A percentile compares a stretch with the other conserved stretches of the same genome.
Conservation (phyloP, 1,284 basidiomycete species). For the Trametes polyzona region DNA sequence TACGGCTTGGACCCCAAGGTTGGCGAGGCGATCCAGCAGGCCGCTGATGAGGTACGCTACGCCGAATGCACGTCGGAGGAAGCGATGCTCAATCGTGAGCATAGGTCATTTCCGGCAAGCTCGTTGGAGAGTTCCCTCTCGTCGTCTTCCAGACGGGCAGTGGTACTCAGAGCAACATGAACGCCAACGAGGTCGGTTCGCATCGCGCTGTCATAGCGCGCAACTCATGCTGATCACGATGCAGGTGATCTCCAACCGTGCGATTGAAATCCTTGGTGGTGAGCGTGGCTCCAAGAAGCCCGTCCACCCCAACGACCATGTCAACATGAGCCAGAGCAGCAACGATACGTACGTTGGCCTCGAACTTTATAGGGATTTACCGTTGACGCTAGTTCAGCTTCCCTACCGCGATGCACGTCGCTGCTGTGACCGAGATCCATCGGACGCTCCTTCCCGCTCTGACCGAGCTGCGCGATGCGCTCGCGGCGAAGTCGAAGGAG, state of each 20-base stretch:
- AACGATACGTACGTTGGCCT: conserved; percentile 84
- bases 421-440: conserved; percentile 90
- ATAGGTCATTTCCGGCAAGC: conserved; percentile 94
- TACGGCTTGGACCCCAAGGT: conserved; percentile 94
- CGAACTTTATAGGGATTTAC: background rate
- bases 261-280: conserved; percentile 96
- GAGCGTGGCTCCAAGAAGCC: conserved; percentile 96
- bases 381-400: conserved; percentile 58
- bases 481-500: conserved; percentile 80
- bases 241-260: conserved; percentile 97
- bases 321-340: conserved; percentile 99
- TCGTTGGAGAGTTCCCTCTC: conserved; percentile 95
- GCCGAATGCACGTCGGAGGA: background rate
- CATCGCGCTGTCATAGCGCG: background rate
- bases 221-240: background rate
- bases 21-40: conserved; percentile 88
- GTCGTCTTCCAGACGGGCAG: conserved; percentile 99
- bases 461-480: conserved; percentile 79
- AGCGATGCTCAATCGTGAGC: background rate
- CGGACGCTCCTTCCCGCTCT: conserved; percentile 86
- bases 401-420: conserved; percentile 99
- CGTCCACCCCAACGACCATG: conserved; percentile 99
- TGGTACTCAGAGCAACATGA: conserved; percentile 99
- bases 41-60: conserved; percentile 85
- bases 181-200: conserved; percentile 85